Evolutionary conservation across 2,329 filamentous ascomycete genomes (phyloP), one percentile per base, ranked within the genome.

Genomic region (Clonostachys rhizophaga): DNA sequence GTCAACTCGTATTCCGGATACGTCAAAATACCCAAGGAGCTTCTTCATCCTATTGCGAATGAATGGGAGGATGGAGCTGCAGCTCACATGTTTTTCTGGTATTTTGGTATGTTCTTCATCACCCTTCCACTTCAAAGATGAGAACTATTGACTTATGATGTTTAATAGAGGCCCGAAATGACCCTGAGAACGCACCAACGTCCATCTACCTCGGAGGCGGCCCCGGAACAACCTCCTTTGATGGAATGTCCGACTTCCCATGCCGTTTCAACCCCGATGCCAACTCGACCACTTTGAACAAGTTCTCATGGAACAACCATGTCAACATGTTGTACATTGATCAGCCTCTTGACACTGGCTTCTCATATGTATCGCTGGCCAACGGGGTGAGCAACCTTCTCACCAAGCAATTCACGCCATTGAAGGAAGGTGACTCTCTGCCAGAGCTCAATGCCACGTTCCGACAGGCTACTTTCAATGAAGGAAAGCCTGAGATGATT

Each of bases 201-300:
- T 52, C 68, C 72, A 76, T 85, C 58, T 86, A 78, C 72, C 66
- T 86, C 48, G 84, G 82, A 57, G 82, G 83, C 42, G 82, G 83
- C 2, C 82, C 82, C 0, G 83, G 83, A 5, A 69, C 70, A 43
- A 80, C 76, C 54, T 83, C 78, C 20, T 74, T 85, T 68, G 71
- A 80, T 41, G 78, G 78, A 18, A 64, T 83, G 43, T 83, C 84
- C 52, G 66, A 72, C 46, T 81, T 81, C 13, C 71, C 69, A 16
- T 78, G 68, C 56, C 60, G 70, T 49, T 56, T 76, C 20, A 60
- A 77, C 49, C 49, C 75, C 50, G 63, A 74, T 40, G 67, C 65
- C 30, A 76, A 80, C 48, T 72, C 69, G 12, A 84, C 80, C 0
- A 66, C 71, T 8, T 64, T 76, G 7, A 73, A 80, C 39, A 67